Evolutionary conservation across 2,329 filamentous ascomycete genomes (phyloP).

Genomic region (Diaporthe vaccinii): DNA sequence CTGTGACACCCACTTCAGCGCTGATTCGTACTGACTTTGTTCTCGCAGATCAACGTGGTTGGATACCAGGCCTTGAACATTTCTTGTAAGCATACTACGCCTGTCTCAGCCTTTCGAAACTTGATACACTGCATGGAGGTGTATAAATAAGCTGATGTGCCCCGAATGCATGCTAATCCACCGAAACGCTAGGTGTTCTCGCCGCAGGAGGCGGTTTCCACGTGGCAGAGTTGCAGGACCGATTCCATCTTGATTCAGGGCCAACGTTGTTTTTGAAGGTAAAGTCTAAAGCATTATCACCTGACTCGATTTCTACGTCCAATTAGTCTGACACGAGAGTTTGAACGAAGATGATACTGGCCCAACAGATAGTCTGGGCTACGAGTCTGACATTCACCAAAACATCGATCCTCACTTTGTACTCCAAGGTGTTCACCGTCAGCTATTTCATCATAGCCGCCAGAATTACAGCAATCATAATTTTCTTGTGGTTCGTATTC

Average conservation of each 20-base stretch:
- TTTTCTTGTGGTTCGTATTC: slow-evolving; percentile 7
- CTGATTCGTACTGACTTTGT: not conserved
- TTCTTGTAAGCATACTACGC: not conserved
- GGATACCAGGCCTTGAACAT: slow-evolving; percentile 12
- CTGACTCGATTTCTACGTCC: not conserved
- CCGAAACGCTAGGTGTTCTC: not conserved
- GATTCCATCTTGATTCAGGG: not conserved
- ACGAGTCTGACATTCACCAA: not conserved
- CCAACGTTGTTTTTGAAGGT: slow-evolving; percentile 14
- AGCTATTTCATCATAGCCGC: not conserved
- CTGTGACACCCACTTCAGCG: not conserved
- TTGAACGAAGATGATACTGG: slow-evolving; percentile 8
- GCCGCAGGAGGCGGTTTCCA: slow-evolving; percentile 22
- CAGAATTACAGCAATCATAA: not conserved
- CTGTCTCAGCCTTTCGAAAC: not conserved
- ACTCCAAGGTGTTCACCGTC: not conserved
- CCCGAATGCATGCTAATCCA: not conserved
- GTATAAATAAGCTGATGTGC: not conserved
- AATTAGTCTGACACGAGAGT: not conserved
- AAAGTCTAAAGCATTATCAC: not conserved
- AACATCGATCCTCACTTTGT: slow-evolving; percentile 11
- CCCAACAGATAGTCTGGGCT: slow-evolving; percentile 7
- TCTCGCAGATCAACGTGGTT: not conserved
- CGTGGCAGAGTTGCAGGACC: slow-evolving; percentile 4
- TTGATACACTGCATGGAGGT: not conserved